Conservation (phyloP, 176 grass and related monocot genomes). For the Avena sativa region DNA sequence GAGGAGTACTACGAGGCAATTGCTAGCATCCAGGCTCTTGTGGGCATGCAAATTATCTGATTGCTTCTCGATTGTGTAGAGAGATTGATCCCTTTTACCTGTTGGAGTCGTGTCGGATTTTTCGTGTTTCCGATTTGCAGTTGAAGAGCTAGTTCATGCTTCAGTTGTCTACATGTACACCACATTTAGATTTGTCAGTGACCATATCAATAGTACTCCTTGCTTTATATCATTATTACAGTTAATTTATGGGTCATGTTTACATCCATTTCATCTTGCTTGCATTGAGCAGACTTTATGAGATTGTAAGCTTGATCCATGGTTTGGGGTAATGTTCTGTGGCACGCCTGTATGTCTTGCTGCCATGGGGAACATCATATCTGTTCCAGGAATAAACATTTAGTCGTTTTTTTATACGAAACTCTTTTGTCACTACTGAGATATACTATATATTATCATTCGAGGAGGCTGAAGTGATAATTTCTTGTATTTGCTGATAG, state of each 20-base stretch:
- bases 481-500: not conserved
- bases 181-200: constrained; percentile 37
- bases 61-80: constrained; percentile 50
- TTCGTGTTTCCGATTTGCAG: constrained; percentile 51
- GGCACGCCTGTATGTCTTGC: constrained; percentile 7
- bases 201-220: constrained; percentile 30
- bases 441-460: not conserved
- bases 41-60: constrained; percentile 10
- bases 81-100: constrained; percentile 42
- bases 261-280: constrained; percentile 30
- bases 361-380: not conserved
- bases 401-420: not conserved
- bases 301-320: constrained; percentile 43
- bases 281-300: constrained; percentile 30
- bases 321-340: not conserved
- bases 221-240: constrained; percentile 35
- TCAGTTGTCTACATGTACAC: constrained; percentile 37
- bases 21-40: constrained; percentile 28
- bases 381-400: not conserved
- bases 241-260: not conserved
- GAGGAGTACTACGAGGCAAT: constrained; percentile 18
- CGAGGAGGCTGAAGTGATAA: not conserved
- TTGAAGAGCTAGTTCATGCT: constrained; percentile 44
- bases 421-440: not conserved
- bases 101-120: constrained; percentile 33